Percentiles rank a stretch among this genome's conserved stretches.
phyloP scores from a whole-genome alignment of 2,329 filamentous ascomycete genomes.

The Cladosporium sp. region DNA sequence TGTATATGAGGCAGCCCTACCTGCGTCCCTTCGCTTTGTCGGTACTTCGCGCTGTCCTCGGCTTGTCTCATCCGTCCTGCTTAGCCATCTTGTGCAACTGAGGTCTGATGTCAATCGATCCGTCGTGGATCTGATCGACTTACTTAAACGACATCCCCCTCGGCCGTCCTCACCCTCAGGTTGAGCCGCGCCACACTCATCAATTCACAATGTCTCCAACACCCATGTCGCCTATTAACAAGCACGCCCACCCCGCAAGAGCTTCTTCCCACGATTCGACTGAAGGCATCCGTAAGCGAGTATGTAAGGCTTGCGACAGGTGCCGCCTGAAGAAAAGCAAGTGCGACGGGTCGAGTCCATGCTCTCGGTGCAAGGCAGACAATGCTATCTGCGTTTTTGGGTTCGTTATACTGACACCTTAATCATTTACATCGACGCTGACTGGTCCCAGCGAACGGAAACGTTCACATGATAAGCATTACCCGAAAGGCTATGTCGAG shows the following conservation, averaged over 20 bases:
- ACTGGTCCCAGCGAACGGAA: constrained; percentile 46
- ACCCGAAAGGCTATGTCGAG: constrained; percentile 63
- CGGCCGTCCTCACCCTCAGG: not conserved
- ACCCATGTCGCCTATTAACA: constrained; percentile 19
- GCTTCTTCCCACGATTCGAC: constrained; percentile 23
- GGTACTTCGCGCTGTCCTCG: not conserved
- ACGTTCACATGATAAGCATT: constrained; percentile 61
- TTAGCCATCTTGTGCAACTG: not conserved
- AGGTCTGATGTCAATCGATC: constrained; percentile 10
- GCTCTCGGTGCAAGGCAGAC: constrained; percentile 56
- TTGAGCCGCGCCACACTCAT: not conserved
- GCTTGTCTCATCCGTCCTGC: not conserved
- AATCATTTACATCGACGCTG: constrained; percentile 1
- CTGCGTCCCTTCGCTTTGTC: not conserved
- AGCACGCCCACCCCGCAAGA: constrained; percentile 19
- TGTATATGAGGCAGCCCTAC: constrained; percentile 10
- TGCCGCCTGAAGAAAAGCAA: constrained; percentile 63
- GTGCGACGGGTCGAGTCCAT: constrained; percentile 58
- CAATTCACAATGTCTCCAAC: constrained; percentile 10
- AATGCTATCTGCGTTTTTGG: constrained; percentile 61
- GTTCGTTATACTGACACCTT: constrained; percentile 16
- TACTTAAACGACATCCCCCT: not conserved
- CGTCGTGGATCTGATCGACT: not conserved
- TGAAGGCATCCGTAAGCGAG: constrained; percentile 47
- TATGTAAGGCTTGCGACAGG: constrained; percentile 61